Conservation (phyloP, 768 basidiomycete genomes). For the Omphalotus guepiniiformis region DNA sequence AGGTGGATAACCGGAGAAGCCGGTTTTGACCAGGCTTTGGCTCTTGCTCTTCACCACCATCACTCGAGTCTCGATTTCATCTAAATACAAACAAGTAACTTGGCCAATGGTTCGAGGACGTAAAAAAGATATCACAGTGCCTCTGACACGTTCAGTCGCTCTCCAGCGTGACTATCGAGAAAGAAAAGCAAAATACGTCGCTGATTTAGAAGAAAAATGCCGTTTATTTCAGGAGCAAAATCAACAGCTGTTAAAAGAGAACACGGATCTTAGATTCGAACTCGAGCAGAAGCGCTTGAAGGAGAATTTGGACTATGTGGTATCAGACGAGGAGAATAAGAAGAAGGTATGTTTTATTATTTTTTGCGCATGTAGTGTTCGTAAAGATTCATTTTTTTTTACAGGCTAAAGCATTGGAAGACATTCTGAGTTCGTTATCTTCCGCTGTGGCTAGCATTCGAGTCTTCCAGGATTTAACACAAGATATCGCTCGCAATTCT, state of each 20-base stretch:
- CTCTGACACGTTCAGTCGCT: background rate
- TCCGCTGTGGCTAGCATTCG: background rate
- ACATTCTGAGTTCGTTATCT: background rate
- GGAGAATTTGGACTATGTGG: background rate
- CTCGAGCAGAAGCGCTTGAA: background rate
- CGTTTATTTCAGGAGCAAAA: slow-evolving; percentile 4
- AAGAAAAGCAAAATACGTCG: background rate
- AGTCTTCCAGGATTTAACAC: background rate
- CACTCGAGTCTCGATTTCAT: too few relatives aligned
- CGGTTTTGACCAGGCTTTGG: too few relatives aligned
- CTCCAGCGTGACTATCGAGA: slow-evolving; percentile 8
- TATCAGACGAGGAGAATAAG: background rate
- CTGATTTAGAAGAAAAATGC: slow-evolving; percentile 8
- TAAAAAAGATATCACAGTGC: slow-evolving; percentile 5
- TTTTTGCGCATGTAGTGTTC: too few relatives aligned
- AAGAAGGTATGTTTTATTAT: background rate
- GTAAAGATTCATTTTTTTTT: too few relatives aligned
- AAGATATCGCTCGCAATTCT: background rate
- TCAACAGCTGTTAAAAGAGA: background rate
- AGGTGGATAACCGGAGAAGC: too few relatives aligned
- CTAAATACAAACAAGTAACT: too few relatives aligned
- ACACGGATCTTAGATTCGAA: background rate
- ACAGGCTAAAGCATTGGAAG: background rate
- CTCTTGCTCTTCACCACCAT: too few relatives aligned
- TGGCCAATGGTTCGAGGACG: slow-evolving; percentile 9